Evolutionary conservation across 352 stramenopile species (phyloP), one percentile per base, ranked within the genome.

Genomic region (Aphanomyces stellatus): DNA sequence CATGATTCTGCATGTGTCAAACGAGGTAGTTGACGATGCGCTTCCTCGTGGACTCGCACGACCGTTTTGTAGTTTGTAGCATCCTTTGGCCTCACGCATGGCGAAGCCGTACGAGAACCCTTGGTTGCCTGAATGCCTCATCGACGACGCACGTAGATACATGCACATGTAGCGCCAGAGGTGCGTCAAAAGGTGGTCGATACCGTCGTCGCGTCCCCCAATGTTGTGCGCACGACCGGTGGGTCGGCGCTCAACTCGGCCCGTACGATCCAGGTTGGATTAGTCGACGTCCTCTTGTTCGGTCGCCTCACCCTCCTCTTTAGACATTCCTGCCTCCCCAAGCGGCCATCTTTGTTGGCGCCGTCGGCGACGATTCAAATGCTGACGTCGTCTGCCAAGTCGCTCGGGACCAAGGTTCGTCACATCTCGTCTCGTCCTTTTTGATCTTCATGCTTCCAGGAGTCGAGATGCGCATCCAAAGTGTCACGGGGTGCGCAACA

Each of bases 191-290:
- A 17, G 19, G 3, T 67, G 15, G 7, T 67, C 5, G 17, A 67
- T 30, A n/a, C 17, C 1, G 60, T 30, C 4, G 4, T 57, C 17
- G 60, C 37, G 6, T 15, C 17, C 27, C 37, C 60, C 22, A 15
- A 17, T 46, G n/a, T 41, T 1, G 25, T 40, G 3, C 60, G 60
- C 24, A 40, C 46, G 17, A 24, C 43, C 22, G 60, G 60, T 25
- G 60, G 60, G 10, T 67, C 60, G 30, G 60, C 60, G 5, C 49
- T 67, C 28, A 67, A 67, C 25, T 55, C 60, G n/a, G 60, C 60
- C 25, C 60, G 60, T 8, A 46, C 34, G 4, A 37, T 56, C 13
- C 60, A 67, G n/a, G 60, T 67, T 17, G 10, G 25, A n/a, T n/a
- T n/a, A n/a, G n/a, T n/a, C n/a, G n/a, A n/a, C n/a, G n/a, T n/a